Evolutionary conservation across 148 eudicot species (phyloP).

Genomic region (Dysphania ambrosioides): DNA sequence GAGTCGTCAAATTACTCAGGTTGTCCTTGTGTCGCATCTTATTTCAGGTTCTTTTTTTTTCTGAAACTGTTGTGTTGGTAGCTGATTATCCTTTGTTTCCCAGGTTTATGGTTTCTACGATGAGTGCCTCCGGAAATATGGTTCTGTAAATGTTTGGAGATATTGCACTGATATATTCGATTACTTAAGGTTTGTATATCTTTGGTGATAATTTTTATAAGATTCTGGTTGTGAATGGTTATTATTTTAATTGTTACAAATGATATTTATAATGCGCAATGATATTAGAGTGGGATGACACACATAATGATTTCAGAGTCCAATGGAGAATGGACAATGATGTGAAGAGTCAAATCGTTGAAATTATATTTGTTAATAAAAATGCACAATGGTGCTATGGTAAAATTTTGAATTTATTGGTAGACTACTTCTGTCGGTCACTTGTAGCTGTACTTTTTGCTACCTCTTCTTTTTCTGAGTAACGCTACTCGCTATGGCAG

Average conservation of each 20-base stretch:
- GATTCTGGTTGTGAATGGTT: background rate
- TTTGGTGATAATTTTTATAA: too few relatives aligned
- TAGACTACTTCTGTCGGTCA: background rate
- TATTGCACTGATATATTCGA: slow-evolving; percentile 95
- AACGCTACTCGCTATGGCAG: slow-evolving; percentile 38
- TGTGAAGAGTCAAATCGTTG: background rate
- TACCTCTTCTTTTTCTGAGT: too few relatives aligned
- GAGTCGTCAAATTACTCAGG: slow-evolving; percentile 90
- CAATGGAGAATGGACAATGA: background rate
- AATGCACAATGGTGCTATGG: background rate
- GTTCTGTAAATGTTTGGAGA: slow-evolving; percentile 93
- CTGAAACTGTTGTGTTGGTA: slow-evolving; percentile 10
- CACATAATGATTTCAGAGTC: background rate
- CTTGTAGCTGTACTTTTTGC: background rate
- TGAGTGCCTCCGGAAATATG: slow-evolving; percentile 92
- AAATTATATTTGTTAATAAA: too few relatives aligned
- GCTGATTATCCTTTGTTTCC: slow-evolving; percentile 23
- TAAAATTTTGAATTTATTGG: background rate
- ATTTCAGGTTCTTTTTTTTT: slow-evolving; percentile 6
- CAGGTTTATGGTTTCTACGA: slow-evolving; percentile 99
- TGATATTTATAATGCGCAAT: background rate
- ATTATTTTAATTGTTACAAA: background rate
- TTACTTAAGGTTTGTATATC: slow-evolving; percentile 70
- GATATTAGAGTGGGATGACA: background rate
- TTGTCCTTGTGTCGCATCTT: slow-evolving; percentile 26